Base-by-base conservation (phyloP, 192 early-diverging fungal genomes). In the Coemansia sp. region DNA sequence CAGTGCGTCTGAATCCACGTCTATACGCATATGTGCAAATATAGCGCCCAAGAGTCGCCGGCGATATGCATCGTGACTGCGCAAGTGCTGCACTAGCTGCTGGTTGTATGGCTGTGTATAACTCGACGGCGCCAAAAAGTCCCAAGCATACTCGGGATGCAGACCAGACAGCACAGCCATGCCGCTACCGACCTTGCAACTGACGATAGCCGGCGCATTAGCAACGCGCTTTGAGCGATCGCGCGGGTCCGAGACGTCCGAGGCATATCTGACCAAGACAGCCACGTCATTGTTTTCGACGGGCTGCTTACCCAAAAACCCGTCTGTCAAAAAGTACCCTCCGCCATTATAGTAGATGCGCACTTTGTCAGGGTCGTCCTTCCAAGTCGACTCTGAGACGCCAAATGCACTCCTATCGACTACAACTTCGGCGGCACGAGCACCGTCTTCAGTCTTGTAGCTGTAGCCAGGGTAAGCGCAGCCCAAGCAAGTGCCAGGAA, bases 91-190 rank as follows among this genome's bases (percentile, higher is more conserved):
- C 0, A 89, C 80, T 0, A 91, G 60, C 2, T 81, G 78, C 27
- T 84, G 76, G 67, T 86, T 84, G 68, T 79, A 39, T 11, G 77
- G 50, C 57, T 61, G 61, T 8, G 66, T 81, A 55, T 88, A 86
- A 42, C 86, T 85, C 29, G 79, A 72, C 21, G 88, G 72, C 63
- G 85, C 86, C 64, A 90, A 41, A 45, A 68, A 78, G 23, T 84
- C 77, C 59, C 88, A 86, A 32, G 87, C 87, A 71, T 91, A 94
- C 71, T 97, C 96, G 21, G 94, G 84, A 66, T 98, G 96, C 36
- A 92, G 76, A 11, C 94, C 95, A 19, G 89, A 78, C 27, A 98
- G 66, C 1, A 96, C 74, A 0, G 93, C 94, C 3, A 69, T 27
- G 7, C 91, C 91, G 1, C 77, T 70, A 5, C 94, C 94, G 2